phyloP scores from a whole-genome alignment of 2,329 filamentous ascomycete species.

The Colletotrichum neosansevieriae region DNA sequence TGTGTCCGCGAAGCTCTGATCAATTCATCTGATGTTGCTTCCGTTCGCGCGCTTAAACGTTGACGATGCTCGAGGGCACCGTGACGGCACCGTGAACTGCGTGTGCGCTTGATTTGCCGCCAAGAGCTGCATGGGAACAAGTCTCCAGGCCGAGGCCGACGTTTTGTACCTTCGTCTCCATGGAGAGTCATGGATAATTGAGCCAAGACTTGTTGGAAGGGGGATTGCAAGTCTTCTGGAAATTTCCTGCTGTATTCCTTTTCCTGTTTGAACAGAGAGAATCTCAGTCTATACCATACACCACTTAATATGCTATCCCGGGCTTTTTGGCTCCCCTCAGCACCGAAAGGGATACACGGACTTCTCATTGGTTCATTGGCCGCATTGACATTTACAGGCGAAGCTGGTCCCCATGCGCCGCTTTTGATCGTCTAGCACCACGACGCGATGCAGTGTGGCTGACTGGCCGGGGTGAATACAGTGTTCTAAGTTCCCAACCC shows the following conservation, averaged over 20 bases:
- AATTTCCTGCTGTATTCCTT: neutral
- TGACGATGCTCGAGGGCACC: too few relatives aligned
- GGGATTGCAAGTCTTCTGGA: neutral
- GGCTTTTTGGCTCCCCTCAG: too few relatives aligned
- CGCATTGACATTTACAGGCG: neutral
- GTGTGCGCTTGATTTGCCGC: too few relatives aligned
- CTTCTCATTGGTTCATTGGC: neutral
- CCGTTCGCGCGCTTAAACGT: neutral
- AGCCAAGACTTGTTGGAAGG: neutral
- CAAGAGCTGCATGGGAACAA: neutral
- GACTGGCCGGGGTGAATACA: neutral
- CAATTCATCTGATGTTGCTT: slow-evolving; percentile 4
- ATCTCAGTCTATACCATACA: neutral
- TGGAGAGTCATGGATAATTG: too few relatives aligned
- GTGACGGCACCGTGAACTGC: too few relatives aligned
- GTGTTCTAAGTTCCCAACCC: neutral
- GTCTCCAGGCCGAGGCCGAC: neutral
- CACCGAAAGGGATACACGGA: too few relatives aligned
- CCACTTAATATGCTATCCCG: neutral
- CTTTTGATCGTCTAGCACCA: slow-evolving; percentile 2
- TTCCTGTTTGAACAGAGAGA: neutral
- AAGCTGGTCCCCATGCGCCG: neutral
- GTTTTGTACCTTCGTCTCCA: too few relatives aligned
- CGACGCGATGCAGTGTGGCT: slow-evolving; percentile 2
- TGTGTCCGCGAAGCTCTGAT: neutral